phyloP scores from a whole-genome alignment of 805 yeast species.

The Nakazawaea siamensis region DNA sequence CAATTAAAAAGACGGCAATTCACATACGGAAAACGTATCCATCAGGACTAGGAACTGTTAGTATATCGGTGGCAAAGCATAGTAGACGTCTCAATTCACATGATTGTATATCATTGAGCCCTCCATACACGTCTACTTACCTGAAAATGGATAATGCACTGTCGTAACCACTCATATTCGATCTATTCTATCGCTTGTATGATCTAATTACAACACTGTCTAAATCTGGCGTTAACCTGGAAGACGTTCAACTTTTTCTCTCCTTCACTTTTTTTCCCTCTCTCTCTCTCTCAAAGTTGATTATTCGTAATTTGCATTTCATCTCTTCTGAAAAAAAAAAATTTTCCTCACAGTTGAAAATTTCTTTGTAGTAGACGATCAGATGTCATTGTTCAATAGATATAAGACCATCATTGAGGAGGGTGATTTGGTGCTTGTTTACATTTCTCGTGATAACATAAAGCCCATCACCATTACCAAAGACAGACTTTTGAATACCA shows the following conservation, averaged over 20 bases:
- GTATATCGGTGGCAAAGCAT: not conserved
- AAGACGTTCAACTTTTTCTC: no score
- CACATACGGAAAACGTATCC: constrained; percentile 91
- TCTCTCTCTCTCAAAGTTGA: no score
- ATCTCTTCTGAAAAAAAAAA: no score
- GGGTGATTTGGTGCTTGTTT: constrained; percentile 82
- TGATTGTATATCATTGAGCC: not conserved
- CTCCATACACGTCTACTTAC: no score
- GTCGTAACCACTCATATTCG: constrained; percentile 95
- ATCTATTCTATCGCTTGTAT: not conserved
- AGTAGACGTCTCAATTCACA: not conserved
- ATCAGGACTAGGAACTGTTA: constrained; percentile 62
- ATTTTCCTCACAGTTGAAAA: no score
- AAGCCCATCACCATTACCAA: constrained; percentile 60
- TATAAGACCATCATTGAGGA: constrained; percentile 68
- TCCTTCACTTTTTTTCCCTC: not conserved
- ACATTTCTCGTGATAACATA: constrained; percentile 72
- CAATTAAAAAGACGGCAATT: no score
- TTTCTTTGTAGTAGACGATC: no score
- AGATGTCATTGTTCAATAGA: constrained; percentile 32
- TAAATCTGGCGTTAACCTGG: no score
- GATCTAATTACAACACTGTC: not conserved
- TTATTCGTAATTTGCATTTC: no score
- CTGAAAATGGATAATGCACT: constrained; percentile 96
- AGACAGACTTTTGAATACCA: constrained; percentile 65